Conservation (phyloP, 2,329 filamentous ascomycete species). For the Septoria petroselini region DNA sequence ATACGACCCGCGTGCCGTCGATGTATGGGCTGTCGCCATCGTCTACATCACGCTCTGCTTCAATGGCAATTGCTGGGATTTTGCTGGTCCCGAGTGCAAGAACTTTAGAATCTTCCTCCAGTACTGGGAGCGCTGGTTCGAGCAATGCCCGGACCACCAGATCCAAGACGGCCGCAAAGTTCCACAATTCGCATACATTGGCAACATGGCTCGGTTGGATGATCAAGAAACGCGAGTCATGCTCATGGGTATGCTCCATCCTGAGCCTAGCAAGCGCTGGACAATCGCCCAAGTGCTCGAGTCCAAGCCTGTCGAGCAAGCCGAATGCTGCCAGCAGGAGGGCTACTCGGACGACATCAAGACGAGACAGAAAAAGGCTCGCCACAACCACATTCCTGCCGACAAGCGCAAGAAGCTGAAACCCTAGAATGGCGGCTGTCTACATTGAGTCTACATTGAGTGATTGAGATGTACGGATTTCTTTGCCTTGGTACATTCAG, state of each 20-base stretch:
- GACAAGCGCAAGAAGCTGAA: constrained; percentile 11
- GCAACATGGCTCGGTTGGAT: constrained; percentile 64
- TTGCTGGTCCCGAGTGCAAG: constrained; percentile 54
- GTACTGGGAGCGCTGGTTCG: constrained; percentile 68
- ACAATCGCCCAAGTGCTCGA: constrained; percentile 66
- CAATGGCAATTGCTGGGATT: constrained; percentile 70
- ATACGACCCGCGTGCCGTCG: constrained; percentile 74
- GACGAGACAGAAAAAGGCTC: constrained; percentile 40
- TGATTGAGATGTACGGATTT: neutral
- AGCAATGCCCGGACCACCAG: constrained; percentile 51
- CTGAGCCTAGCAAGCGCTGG: constrained; percentile 67
- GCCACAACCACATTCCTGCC: constrained; percentile 41
- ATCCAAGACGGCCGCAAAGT: constrained; percentile 46
- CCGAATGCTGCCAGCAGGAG: constrained; percentile 35
- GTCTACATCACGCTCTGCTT: constrained; percentile 76
- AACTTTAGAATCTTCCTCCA: constrained; percentile 63
- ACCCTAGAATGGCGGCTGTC: constrained; percentile 3
- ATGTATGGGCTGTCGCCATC: constrained; percentile 83
- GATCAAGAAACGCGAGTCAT: constrained; percentile 67
- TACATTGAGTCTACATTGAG: neutral
- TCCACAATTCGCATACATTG: constrained; percentile 59
- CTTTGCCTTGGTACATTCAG: constrained; percentile 17
- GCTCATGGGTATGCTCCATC: constrained; percentile 78
- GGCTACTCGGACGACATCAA: constrained; percentile 38
- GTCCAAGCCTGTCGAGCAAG: constrained; percentile 45